phyloP scores from a whole-genome alignment of 805 yeast genomes.

The Saccharomyces kudriavzevii region DNA sequence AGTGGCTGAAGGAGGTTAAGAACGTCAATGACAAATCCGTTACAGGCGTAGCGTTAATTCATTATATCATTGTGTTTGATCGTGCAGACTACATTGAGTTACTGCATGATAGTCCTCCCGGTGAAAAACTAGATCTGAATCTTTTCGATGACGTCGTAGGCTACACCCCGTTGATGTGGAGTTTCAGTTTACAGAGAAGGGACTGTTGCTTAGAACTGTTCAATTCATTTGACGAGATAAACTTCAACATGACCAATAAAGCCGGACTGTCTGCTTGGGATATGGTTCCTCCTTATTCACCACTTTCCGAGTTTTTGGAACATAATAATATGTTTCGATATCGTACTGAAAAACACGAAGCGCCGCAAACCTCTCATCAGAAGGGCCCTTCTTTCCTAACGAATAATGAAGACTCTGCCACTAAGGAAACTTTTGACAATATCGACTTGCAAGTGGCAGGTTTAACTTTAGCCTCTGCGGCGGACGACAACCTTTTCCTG shows the following conservation, averaged over 20 bases:
- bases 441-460: constrained; percentile 38
- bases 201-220: constrained; percentile 49
- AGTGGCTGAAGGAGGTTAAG: constrained; percentile 8
- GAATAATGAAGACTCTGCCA: neutral
- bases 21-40: constrained; percentile 18
- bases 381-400: neutral
- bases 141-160: constrained; percentile 41
- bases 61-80: constrained; percentile 50
- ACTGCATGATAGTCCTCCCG: constrained; percentile 30
- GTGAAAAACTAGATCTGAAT: constrained; percentile 39
- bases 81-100: constrained; percentile 43
- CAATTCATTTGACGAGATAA: constrained; percentile 53
- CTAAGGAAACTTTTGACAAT: constrained; percentile 13
- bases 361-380: neutral
- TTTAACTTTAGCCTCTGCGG: constrained; percentile 9
- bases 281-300: constrained; percentile 47
- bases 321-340: constrained; percentile 39
- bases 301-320: constrained; percentile 50
- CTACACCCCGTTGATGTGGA: constrained; percentile 82
- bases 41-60: constrained; percentile 40
- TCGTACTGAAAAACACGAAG: constrained; percentile 1
- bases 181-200: constrained; percentile 53
- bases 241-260: constrained; percentile 34
- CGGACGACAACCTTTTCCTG: constrained; percentile 7
- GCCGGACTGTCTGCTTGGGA: constrained; percentile 40